Base-by-base conservation (phyloP, 2,329 filamentous ascomycete species). In the Penicillium brevicompactum region DNA sequence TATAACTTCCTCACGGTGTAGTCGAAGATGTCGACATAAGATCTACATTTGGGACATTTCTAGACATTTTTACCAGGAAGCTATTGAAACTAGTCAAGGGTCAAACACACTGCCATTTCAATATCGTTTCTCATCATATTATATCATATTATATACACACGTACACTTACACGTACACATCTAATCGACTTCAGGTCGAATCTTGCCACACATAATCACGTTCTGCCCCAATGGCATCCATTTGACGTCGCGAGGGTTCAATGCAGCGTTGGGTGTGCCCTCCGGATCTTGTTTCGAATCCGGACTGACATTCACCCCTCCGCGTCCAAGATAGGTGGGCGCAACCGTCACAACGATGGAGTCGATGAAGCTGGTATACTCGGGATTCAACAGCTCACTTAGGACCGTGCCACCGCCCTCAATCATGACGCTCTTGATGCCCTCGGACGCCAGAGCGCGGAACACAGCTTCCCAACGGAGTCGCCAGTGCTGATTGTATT, bases 271-370 rank as follows among this genome's bases (percentile, higher is more conserved):
- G 4, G 82, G 80, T 44, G 76, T 75, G 3, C 82, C 84, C 16
- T 79, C 70, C 2, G 75, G 71, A 53, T 81, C 80, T 2, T 72
- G 66, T 40, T 80, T 82, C 32, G 84, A 80, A 18, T 84, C 79
- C 2, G 92, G 93, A 45, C 85, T 87, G 2, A 96, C 90, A 10
- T 86, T 81, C 9, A 97, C 90, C 7, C 91, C 91, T 2, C 90
- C 91, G 56, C 84, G 81, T 1, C 93, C 93, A n/a, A 97, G 80
- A 84, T 91, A 97, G 0, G 87, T 91, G 8, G 93, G 93, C 3
- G 93, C 92, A 67, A 97, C 86, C 0, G 93, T 97, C 55, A 97
- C 82, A 65, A 97, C 89, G 46, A 96, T 87, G 2, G 88, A 88
- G 68, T 91, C 83, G 41, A 96, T 80, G 8, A 92, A 76, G n/a